A percentile compares a stretch with the other conserved stretches of the same genome.
These are phyloP conservation scores for Psidium guajava DNA, from an alignment of 345 rosid species.

Conservation along the genomic window DNA sequence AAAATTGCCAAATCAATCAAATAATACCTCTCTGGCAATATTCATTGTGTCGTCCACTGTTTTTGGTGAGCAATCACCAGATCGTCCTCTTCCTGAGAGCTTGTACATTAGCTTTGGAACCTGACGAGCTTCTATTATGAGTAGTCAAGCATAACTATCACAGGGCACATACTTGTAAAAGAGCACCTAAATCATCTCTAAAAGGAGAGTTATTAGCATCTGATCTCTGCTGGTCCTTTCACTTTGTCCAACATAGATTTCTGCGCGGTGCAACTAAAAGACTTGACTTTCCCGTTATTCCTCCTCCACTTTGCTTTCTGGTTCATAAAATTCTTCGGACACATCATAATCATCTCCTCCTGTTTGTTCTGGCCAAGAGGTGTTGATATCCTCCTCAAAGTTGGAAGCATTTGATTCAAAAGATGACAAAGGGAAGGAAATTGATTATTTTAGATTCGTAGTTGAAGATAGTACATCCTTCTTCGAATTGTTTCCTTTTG, in stretches of 20 bases:
- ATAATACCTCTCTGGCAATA: constrained; percentile 78
- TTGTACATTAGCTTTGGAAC: neutral
- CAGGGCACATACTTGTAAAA: constrained; percentile 48
- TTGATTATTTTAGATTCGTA: too few relatives aligned
- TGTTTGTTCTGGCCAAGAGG: too few relatives aligned
- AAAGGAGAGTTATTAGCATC: constrained; percentile 47
- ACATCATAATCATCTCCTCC: constrained; percentile 20
- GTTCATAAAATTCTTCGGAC: constrained; percentile 58
- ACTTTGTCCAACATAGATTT: constrained; percentile 36
- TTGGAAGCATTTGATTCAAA: too few relatives aligned
- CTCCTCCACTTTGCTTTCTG: constrained; percentile 52
- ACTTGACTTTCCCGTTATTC: constrained; percentile 55
- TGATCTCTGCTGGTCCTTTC: constrained; percentile 41
- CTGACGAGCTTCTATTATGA: neutral
- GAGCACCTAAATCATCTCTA: constrained; percentile 62
- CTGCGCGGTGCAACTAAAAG: constrained; percentile 15
- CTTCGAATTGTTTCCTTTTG: too few relatives aligned
- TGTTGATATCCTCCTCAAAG: too few relatives aligned
- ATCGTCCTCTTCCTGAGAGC: constrained; percentile 86
- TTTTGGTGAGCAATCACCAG: constrained; percentile 90
- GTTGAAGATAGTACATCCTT: too few relatives aligned
- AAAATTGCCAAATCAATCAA: neutral
- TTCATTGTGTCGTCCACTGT: constrained; percentile 91
- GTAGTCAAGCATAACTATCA: neutral
- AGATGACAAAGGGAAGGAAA: too few relatives aligned